These are phyloP conservation scores for Aleurites moluccanus DNA, from an alignment of 441 rosid genomes.

Conservation along the genomic window DNA sequence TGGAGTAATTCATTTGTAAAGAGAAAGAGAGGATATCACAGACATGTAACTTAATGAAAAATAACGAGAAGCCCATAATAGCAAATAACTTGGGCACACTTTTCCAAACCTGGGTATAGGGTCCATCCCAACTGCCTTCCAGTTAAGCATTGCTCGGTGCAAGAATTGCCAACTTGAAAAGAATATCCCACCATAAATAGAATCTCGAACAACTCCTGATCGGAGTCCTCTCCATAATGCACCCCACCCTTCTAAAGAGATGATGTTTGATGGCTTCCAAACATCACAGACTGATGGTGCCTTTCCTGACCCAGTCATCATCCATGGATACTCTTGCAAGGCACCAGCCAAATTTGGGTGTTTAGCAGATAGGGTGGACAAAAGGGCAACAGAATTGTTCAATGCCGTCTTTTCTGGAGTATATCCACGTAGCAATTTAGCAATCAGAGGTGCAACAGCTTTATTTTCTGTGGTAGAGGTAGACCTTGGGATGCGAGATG, in stretches of 20 bases:
- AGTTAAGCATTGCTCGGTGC: constrained; percentile 63
- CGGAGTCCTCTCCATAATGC: constrained; percentile 81
- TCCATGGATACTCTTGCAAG: constrained; percentile 82
- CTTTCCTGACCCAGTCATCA: constrained; percentile 93
- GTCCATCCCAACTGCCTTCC: constrained; percentile 91
- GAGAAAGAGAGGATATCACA: background rate
- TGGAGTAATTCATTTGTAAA: background rate
- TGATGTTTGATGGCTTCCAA: constrained; percentile 52
- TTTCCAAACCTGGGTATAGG: constrained; percentile 69
- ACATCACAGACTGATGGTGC: constrained; percentile 76
- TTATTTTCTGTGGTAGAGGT: constrained; percentile 32
- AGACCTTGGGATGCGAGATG: constrained; percentile 47
- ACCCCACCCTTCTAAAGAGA: constrained; percentile 77
- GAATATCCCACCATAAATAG: constrained; percentile 73
- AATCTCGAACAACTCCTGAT: constrained; percentile 73
- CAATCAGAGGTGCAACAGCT: constrained; percentile 42
- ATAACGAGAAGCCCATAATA: background rate
- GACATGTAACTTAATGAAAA: background rate
- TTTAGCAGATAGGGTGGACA: constrained; percentile 64
- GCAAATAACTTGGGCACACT: background rate
- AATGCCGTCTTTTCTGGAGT: constrained; percentile 62
- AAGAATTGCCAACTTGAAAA: constrained; percentile 86
- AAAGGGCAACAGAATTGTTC: constrained; percentile 58
- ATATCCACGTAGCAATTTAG: constrained; percentile 55
- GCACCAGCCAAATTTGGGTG: constrained; percentile 65